These are phyloP conservation scores for Phytophthora hybrid DNA, from an alignment of 352 stramenopile genomes.

Conservation along the genomic window DNA sequence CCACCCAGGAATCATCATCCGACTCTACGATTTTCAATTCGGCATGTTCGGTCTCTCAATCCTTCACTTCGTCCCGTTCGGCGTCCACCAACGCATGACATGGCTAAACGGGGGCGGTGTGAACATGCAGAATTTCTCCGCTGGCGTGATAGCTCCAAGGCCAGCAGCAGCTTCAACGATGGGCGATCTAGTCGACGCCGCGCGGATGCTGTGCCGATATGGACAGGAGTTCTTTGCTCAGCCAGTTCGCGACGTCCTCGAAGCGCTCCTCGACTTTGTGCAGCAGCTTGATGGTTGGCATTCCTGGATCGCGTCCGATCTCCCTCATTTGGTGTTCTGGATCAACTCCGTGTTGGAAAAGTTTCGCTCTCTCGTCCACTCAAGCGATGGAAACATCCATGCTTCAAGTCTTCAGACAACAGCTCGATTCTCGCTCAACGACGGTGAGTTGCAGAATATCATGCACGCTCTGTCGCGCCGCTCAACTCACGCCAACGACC, in stretches of 20 bases:
- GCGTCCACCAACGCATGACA: constrained; percentile 10
- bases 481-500: not conserved
- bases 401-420: constrained; percentile 3
- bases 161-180: constrained; percentile 5
- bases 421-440: constrained; percentile 18
- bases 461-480: constrained; percentile 20
- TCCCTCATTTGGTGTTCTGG: constrained; percentile 28
- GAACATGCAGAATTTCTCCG: constrained; percentile 20
- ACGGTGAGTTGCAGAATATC: constrained; percentile 22
- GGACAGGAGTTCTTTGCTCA: constrained; percentile 19
- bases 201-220: constrained; percentile 16
- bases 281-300: constrained; percentile 24
- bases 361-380: constrained; percentile 16
- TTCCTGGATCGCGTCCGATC: constrained; percentile 12
- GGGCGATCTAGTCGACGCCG: constrained; percentile 14
- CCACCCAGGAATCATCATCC: constrained; percentile 18
- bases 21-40: constrained; percentile 31
- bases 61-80: constrained; percentile 22
- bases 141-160: constrained; percentile 1
- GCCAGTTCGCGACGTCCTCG: constrained; percentile 11
- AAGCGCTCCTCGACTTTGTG: constrained; percentile 25
- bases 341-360: constrained; percentile 22
- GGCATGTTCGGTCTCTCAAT: constrained; percentile 20
- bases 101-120: constrained; percentile 8
- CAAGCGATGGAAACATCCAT: constrained; percentile 16